Evolutionary conservation across 495 filamentous ascomycete species (phyloP).

Genomic region (Halenospora varia): DNA sequence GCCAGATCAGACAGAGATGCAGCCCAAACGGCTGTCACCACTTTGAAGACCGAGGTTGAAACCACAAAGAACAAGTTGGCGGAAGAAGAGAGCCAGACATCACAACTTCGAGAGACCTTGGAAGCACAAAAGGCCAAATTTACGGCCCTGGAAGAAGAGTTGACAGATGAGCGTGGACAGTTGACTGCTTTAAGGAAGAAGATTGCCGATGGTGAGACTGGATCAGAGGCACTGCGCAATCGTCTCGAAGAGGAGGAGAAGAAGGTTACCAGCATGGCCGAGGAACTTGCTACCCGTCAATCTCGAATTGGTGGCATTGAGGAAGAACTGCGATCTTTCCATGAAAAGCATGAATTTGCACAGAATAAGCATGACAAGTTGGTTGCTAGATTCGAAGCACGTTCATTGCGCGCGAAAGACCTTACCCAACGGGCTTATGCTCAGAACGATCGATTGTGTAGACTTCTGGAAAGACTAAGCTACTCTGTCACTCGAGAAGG

Average conservation of each 20-base stretch:
- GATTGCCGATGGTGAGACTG: constrained; percentile 74
- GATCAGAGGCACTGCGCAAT: constrained; percentile 69
- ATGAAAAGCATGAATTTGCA: constrained; percentile 48
- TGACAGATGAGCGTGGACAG: constrained; percentile 62
- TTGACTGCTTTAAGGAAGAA: constrained; percentile 60
- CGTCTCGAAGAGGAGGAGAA: constrained; percentile 66
- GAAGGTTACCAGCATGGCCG: constrained; percentile 54
- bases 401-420: constrained; percentile 68
- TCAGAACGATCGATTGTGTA: constrained; percentile 70
- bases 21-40: constrained; percentile 29
- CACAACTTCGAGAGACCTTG: constrained; percentile 43
- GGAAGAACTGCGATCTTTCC: constrained; percentile 57
- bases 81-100: constrained; percentile 34
- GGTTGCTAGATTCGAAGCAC: constrained; percentile 51
- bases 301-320: constrained; percentile 62
- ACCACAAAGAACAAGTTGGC: constrained; percentile 45
- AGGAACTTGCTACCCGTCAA: constrained; percentile 62
- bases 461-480: constrained; percentile 79
- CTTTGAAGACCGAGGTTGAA: constrained; percentile 37
- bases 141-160: constrained; percentile 53
- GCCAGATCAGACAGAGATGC: constrained; percentile 42
- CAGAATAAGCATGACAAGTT: constrained; percentile 48
- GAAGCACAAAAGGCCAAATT: constrained; percentile 56
- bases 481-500: constrained; percentile 75
- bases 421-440: constrained; percentile 74